phyloP scores from a whole-genome alignment of 2,329 filamentous ascomycete genomes.

The Cladorrhinum sp. region DNA sequence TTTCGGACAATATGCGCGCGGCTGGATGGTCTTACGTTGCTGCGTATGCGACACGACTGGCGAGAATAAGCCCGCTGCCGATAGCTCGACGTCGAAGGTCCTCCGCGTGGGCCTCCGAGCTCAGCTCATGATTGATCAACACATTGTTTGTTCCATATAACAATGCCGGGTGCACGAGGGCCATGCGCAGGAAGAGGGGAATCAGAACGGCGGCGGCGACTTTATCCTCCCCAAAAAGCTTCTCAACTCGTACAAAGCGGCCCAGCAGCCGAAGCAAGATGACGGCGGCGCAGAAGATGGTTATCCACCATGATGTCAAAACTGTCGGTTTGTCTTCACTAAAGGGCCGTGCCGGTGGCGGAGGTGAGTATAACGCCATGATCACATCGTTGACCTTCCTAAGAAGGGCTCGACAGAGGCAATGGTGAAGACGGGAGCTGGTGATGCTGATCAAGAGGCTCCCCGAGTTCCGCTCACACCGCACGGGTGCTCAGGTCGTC shows the following conservation, averaged over 20 bases:
- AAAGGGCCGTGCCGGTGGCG: slow-evolving; percentile 47
- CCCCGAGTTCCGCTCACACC: background rate
- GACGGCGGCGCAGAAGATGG: slow-evolving; percentile 74
- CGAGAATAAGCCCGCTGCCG: slow-evolving; percentile 77
- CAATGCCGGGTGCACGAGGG: slow-evolving; percentile 77
- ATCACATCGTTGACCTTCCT: slow-evolving; percentile 17
- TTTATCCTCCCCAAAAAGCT: slow-evolving; percentile 82
- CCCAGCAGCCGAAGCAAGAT: slow-evolving; percentile 77
- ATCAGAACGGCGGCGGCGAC: slow-evolving; percentile 77
- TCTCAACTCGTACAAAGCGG: slow-evolving; percentile 81
- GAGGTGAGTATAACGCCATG: slow-evolving; percentile 58
- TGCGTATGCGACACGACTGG: slow-evolving; percentile 78
- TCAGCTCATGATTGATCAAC: slow-evolving; percentile 45
- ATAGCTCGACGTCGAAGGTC: slow-evolving; percentile 63
- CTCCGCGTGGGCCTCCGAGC: slow-evolving; percentile 37
- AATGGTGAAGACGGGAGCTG: background rate
- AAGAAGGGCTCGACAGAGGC: background rate
- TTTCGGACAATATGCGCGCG: too few relatives aligned
- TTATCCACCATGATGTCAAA: slow-evolving; percentile 94
- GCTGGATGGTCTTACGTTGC: slow-evolving; percentile 57
- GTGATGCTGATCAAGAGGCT: background rate
- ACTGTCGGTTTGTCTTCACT: slow-evolving; percentile 76
- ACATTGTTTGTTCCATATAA: slow-evolving; percentile 89
- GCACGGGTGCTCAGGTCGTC: background rate
- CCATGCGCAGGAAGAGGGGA: slow-evolving; percentile 80